Evolutionary conservation across 2,329 filamentous ascomycete genomes (phyloP), one percentile per base, ranked within the genome.

Genomic region (Alternaria longipes): DNA sequence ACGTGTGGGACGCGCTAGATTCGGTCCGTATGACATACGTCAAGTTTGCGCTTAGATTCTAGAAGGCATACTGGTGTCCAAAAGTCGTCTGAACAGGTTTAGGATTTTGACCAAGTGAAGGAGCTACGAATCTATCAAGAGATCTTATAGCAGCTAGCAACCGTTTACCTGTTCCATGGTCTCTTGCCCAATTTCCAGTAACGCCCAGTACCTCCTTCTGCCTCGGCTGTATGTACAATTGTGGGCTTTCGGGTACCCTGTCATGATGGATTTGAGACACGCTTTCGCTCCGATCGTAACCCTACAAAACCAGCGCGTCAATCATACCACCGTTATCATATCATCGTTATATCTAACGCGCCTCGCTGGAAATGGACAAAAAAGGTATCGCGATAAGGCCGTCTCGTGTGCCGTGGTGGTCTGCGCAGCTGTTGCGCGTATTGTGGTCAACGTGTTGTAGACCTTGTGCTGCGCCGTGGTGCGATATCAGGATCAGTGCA

Each of bases 291-390:
- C 56, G 61, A 60, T 65, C 62, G 63, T 68, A 59, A 54, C 57
- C 56, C 59, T 66, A 60, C 57, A 58, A 63, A 56, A 56, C 50
- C 63, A 64, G 62, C 61, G 61, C 59, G 59, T 69, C 54, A 49
- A 69, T 70, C 69, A 60, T 76, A 68, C 72, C 65, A 65, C 74
- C 68, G 69, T 77, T 66, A 77, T 78, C 75, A 74, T 78, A 70
- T 73, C 72, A 67, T 77, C 73, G 65, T 78, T 70, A 77, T 68
- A 69, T 75, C 65, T 69, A 74, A 71, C 70, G 66, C 66, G 65
- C 66, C 63, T 70, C 72, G 72, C 73, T 76, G 68, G 66, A 74
- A 72, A 72, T 72, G 67, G 64, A 75, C 68, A 76, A 72, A 68
- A 60, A 74, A 63, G 64, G 58, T 67, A 56, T 69, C 69, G 66